Base-by-base conservation (phyloP, 306 rosid species). In the Delonix regia region DNA sequence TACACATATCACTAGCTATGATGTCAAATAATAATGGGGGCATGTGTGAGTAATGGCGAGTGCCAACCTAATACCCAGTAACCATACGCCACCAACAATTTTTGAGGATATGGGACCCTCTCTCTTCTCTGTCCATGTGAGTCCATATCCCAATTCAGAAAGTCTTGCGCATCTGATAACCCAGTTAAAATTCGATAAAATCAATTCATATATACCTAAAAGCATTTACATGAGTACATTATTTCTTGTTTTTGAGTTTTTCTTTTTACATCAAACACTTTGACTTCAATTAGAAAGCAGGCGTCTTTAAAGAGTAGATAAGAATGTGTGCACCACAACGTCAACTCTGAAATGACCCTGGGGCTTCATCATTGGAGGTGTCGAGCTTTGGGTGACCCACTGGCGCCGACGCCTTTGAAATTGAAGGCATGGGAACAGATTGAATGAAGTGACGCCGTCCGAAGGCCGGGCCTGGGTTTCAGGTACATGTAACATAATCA, bases 321-420 rank as follows among this genome's bases (percentile, higher is more conserved):
- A 45, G 51, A 14, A 14, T 45, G 51, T 45, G 19, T 5, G 19
- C 6, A 4, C 28, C 9, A 4, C 22, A 64, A 41, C 2, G 52
- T 66, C 71, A 41, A 7, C 71, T 5, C 6, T 10, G 33, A 22
- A 4, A 28, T 2, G 64, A 13, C 64, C 7, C 5, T 14, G 18
- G 16, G 63, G 30, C 0, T 22, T 19, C 11, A 52, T n/a, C 9
- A 19, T 19, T 1, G 5, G 74, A 78, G 73, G 76, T 51, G 77
- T 39, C 80, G 42, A 59, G 33, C 39, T 61, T 61, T 61, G 76
- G 52, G 57, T 14, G 51, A 33, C 45, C 71, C 42, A 44, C 62
- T 76, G 61, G 42, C 66, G 68, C 86, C 86, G 72, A 75, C 84
- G 18, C 44, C 48, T 79, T 85, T 85, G 84, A 82, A 71, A 73